A percentile compares a stretch with the other conserved stretches of the same genome.
Conservation (phyloP, 768 basidiomycete species). For the Tricholoma matsutake region DNA sequence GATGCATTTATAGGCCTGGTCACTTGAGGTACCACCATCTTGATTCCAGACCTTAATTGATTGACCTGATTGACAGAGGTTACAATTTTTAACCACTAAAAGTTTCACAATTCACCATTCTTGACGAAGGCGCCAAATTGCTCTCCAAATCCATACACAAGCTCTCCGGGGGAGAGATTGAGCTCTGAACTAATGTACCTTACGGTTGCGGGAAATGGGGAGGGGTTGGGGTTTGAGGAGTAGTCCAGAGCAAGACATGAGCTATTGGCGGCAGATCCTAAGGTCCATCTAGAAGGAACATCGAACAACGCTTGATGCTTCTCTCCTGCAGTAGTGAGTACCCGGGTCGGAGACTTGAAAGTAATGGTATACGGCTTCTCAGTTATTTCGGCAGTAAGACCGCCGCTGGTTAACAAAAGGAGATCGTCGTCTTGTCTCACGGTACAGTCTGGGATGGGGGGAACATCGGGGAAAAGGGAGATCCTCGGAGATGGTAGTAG, state of each 20-base stretch:
- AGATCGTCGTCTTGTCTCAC: slow-evolving; percentile 31
- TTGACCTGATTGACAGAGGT: slow-evolving; percentile 38
- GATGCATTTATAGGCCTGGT: slow-evolving; percentile 65
- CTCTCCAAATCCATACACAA: slow-evolving; percentile 73
- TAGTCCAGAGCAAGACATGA: slow-evolving; percentile 56
- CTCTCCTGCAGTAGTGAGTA: slow-evolving; percentile 47
- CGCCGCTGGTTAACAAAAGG: slow-evolving; percentile 41
- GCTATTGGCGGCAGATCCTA: slow-evolving; percentile 46
- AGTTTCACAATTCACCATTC: slow-evolving; percentile 49
- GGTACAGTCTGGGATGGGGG: slow-evolving; percentile 42
- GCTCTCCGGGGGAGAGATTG: slow-evolving; percentile 64
- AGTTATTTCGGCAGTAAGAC: slow-evolving; percentile 52
- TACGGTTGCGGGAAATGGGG: slow-evolving; percentile 37
- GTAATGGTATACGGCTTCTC: slow-evolving; percentile 60
- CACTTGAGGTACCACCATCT: slow-evolving; percentile 72
- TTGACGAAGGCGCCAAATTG: slow-evolving; percentile 74
- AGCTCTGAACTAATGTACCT: slow-evolving; percentile 58
- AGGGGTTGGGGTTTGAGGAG: slow-evolving; percentile 54
- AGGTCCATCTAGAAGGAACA: slow-evolving; percentile 54
- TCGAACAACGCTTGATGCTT: slow-evolving; percentile 56
- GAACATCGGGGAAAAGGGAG: slow-evolving; percentile 59
- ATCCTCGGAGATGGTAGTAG: slow-evolving; percentile 44
- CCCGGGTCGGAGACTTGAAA: slow-evolving; percentile 49
- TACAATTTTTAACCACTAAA: slow-evolving; percentile 10
- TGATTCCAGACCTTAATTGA: slow-evolving; percentile 66